Evolutionary conservation across 306 rosid species (phyloP), one percentile per base, ranked within the genome.

Genomic region (Fragaria ananassa): DNA sequence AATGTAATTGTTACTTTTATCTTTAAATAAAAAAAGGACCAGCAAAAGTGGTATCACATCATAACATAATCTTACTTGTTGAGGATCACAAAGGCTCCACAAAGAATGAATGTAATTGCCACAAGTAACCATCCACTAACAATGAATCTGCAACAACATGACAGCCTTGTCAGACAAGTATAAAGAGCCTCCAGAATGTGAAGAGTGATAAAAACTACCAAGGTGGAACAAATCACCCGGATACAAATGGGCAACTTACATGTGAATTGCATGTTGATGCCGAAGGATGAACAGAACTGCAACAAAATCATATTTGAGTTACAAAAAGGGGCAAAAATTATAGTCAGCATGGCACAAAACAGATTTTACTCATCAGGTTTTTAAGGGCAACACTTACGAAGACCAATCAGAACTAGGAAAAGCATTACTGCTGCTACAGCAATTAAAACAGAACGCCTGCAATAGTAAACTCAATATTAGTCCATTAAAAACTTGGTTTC

Each of bases 51-150:
- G 44, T 34, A 68, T 27, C 7, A 50, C 68, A 53, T 35, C 29
- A 35, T 58, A 29, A 10, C 51, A 34, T 25, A 25, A 31, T 69
- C 92, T 92, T 91, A 95, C 99, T 87, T 92, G 82, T 89, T 87
- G 53, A 95, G 92, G 85, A 95, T 86, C 61, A 92, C 90, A 76
- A 89, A 95, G 68, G 89, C 90, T 79, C 97, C 99, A 71, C 96
- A 92, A 71, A 95, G 99, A 68, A 95, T 68, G 80, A 95, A 95
- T 61, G 97, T 90, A 79, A 87, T 61, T 56, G 92, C 94, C 54
- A 92, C 97, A 44, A 95, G 93, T 77, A 95, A 80, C 99, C 99
- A 95, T 77, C 99, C 99, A 76, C 93, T 86, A 70, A 92, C 25
- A 69, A 95, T 87, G 80, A 95, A 95, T 87, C 99, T 95, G 93